Evolutionary conservation across 2,329 filamentous ascomycete species (phyloP), one percentile per base, ranked within the genome.

Genomic region (Monosporascus cannonballus): DNA sequence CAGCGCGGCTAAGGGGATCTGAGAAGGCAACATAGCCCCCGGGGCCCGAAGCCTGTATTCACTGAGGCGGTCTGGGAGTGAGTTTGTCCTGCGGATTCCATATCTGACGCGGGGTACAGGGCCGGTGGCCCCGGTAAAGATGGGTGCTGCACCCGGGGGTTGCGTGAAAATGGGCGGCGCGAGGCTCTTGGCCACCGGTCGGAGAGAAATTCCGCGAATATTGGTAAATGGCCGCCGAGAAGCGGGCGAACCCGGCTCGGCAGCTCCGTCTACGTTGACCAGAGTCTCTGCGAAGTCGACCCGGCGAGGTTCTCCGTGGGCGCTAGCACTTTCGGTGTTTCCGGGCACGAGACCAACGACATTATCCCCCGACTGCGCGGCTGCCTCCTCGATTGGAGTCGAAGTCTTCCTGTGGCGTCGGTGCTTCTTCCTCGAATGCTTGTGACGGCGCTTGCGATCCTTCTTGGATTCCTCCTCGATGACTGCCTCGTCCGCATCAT

Each of bases 21-120:
- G 73, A 17, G 76, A 67, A 1, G 78, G 76, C 41, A 79, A 66
- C 70, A 80, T 72, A 34, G 73, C 72, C 6, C 78, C 77, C 1
- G 79, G 76, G 1, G 78, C 64, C 4, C 79, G 76, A 36, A 73
- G 59, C 25, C 67, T 61, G 36, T 68, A 59, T 22, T 73, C 70
- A 55, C 80, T 82, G 8, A 90, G 76, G 18, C 85, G 80, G 61
- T 87, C 86, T 0, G 88, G 88, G 2, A 91, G 76, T 1, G 88
- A 91, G 65, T 82, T 89, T 20, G 87, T 89, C 51, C 88, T 80
- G 52, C 86, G 84, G 50, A 90, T 83, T n/a, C 81, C 81, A 59
- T 81, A 81, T 42, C 79, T 76, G 53, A 85, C 78, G 30, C 78
- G 76, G 6, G 82, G 80, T 44, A 83, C 74, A 11, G 76, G 73